Base-by-base conservation (phyloP, 768 basidiomycete species). In the Pleurotus giganteus region DNA sequence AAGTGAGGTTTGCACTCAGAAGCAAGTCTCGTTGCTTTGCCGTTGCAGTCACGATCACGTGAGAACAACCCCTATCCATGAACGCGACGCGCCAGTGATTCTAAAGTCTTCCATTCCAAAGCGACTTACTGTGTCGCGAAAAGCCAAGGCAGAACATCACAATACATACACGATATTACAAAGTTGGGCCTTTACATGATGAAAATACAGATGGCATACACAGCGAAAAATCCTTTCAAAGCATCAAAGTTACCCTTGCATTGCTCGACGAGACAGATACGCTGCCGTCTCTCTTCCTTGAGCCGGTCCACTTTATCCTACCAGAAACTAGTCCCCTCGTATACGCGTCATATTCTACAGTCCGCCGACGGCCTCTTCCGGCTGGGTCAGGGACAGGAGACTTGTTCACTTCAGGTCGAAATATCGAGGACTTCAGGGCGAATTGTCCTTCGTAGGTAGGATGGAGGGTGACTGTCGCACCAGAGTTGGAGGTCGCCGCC, bases 371-470 rank as follows among this genome's bases (percentile, higher is more conserved):
- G 50, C 15, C 45, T 53, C 28, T 21, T 8, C 17, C 47, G 66
- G 29, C 2, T 32, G 28, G 49, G 21, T 51, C 49, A 15, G 11
- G 9, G 12, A 37, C 23, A n/a, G 34, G 2, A 6, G 31, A 12
- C 26, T 51, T 51, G 19, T 51, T 19, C 15, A 51, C 49, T 15
- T 4, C 3, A 12, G 49, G 49, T 1, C 31, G 12, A 34, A 51
- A 51, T 37, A 51, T 29, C 2, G 49, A 36, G 21, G 49, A 51
- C 19, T 17, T 21, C 29, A 57, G 45, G 4, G 32, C 49, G 55
- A 78, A 73, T 21, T 39, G 49, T 43, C 78, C 79, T 56, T 79
- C 74, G 57, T 64, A 79, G 15, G 73, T 63, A 5, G 62, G 56
- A 47, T 72, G 65, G 4, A 79, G 58, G 7, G 17, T 15, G 39